Percentiles rank a stretch among this genome's conserved stretches.
Conservation (phyloP, 2,329 filamentous ascomycete species). For the Albophoma yamanashiensis region DNA sequence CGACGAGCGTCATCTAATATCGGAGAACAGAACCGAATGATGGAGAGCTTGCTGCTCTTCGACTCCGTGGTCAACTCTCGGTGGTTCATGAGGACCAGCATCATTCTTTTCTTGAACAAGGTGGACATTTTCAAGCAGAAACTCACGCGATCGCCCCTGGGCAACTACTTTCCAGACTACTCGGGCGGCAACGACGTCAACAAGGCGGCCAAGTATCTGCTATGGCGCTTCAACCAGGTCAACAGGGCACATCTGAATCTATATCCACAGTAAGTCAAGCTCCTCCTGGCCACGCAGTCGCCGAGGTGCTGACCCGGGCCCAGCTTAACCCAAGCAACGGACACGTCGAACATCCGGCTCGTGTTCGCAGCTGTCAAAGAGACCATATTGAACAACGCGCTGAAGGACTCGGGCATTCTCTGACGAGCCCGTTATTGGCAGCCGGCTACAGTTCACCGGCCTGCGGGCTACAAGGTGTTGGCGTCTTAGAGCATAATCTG, state of each 20-base stretch:
- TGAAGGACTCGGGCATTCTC: slow-evolving; percentile 96
- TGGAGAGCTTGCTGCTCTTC: slow-evolving; percentile 93
- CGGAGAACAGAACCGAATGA: slow-evolving; percentile 83
- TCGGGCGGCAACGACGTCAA: slow-evolving; percentile 97
- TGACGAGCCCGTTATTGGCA: slow-evolving; percentile 29
- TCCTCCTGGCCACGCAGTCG: background rate
- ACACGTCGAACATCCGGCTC: slow-evolving; percentile 94
- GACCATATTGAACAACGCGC: slow-evolving; percentile 94
- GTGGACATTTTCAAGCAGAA: slow-evolving; percentile 98
- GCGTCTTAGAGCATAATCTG: slow-evolving; percentile 11
- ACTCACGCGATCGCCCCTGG: slow-evolving; percentile 75
- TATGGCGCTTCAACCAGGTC: slow-evolving; percentile 98
- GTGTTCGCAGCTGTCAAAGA: slow-evolving; percentile 98
- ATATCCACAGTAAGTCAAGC: slow-evolving; percentile 75
- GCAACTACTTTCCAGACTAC: slow-evolving; percentile 96
- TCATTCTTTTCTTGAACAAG: slow-evolving; percentile 98
- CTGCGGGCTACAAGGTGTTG: slow-evolving; percentile 3
- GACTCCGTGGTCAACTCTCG: slow-evolving; percentile 97
- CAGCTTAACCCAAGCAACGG: slow-evolving; percentile 95
- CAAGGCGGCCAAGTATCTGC: slow-evolving; percentile 90
- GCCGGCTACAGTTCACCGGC: slow-evolving; percentile 7
- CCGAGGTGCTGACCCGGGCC: background rate
- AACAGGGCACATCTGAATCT: slow-evolving; percentile 92
- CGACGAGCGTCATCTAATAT: background rate
- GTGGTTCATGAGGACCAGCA: slow-evolving; percentile 98